Evolutionary conservation across 805 yeast genomes (phyloP).

Genomic region (Candida wancherniae): DNA sequence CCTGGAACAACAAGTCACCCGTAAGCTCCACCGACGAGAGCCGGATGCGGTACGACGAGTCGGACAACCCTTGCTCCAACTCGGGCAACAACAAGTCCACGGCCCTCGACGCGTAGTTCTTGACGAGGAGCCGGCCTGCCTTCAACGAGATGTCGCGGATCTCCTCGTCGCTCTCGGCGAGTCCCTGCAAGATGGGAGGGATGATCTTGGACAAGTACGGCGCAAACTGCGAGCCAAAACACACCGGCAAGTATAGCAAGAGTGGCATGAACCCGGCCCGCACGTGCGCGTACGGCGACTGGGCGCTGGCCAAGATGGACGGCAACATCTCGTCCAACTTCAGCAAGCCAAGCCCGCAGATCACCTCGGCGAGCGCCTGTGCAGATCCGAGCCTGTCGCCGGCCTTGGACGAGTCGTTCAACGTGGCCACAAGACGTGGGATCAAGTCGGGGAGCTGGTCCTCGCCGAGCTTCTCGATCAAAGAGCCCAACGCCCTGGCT

Average conservation of each 20-base stretch:
- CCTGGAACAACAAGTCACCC: constrained; percentile 90
- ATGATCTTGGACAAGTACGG: constrained; percentile 82
- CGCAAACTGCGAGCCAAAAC: constrained; percentile 87
- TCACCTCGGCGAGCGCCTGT: constrained; percentile 91
- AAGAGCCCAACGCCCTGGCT: constrained; percentile 92
- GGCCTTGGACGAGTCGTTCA: constrained; percentile 69
- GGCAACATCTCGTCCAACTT: constrained; percentile 91
- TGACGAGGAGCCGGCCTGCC: constrained; percentile 88
- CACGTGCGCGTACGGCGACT: constrained; percentile 59
- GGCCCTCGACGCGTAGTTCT: constrained; percentile 87
- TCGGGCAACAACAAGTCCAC: constrained; percentile 92
- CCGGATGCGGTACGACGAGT: constrained; percentile 79
- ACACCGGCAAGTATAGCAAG: constrained; percentile 83
- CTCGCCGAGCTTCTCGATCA: constrained; percentile 95
- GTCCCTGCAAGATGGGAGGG: constrained; percentile 86
- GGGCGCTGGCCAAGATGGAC: constrained; percentile 64
- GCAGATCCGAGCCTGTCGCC: constrained; percentile 97
- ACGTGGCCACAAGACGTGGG: constrained; percentile 68
- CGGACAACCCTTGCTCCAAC: constrained; percentile 83
- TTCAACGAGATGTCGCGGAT: constrained; percentile 86
- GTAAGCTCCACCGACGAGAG: constrained; percentile 91
- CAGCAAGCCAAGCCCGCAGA: constrained; percentile 82
- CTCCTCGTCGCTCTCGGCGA: constrained; percentile 84
- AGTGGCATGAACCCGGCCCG: constrained; percentile 93
- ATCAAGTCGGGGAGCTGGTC: constrained; percentile 90